Conservation (phyloP, 2,329 filamentous ascomycete genomes). For the Bisporella sp. region DNA sequence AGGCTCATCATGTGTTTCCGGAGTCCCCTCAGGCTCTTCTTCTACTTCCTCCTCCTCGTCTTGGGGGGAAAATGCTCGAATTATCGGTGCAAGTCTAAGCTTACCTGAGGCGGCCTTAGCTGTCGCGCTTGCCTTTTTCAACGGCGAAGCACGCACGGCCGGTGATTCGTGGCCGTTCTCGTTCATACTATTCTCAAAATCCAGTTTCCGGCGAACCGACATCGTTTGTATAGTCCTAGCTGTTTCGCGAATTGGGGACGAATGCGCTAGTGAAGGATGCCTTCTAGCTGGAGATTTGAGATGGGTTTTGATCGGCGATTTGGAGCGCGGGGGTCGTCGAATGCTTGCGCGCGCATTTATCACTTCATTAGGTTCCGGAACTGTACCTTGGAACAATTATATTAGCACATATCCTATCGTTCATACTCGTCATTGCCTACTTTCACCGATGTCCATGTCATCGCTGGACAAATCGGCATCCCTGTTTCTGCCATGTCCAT, state of each 20-base stretch:
- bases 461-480: constrained; percentile 43
- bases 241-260: constrained; percentile 23
- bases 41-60: constrained; percentile 25
- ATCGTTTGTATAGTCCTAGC: constrained; percentile 18
- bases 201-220: constrained; percentile 24
- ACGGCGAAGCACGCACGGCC: constrained; percentile 5
- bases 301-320: constrained; percentile 28
- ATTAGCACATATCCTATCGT: background rate
- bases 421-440: constrained; percentile 31
- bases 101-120: constrained; percentile 8
- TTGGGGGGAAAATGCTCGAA: constrained; percentile 2
- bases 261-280: constrained; percentile 24
- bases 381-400: constrained; percentile 34
- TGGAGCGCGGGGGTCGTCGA: constrained; percentile 26
- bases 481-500: constrained; percentile 13
- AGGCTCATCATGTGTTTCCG: constrained; percentile 40
- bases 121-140: constrained; percentile 12
- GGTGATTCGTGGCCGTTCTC: constrained; percentile 1
- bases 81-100: constrained; percentile 14
- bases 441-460: constrained; percentile 57
- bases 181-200: constrained; percentile 23
- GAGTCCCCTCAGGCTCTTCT: constrained; percentile 21
- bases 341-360: constrained; percentile 31
- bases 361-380: constrained; percentile 38
- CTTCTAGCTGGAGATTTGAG: constrained; percentile 28